Evolutionary conservation across 1,284 basidiomycete genomes (phyloP).

Genomic region (Irpex sp.): DNA sequence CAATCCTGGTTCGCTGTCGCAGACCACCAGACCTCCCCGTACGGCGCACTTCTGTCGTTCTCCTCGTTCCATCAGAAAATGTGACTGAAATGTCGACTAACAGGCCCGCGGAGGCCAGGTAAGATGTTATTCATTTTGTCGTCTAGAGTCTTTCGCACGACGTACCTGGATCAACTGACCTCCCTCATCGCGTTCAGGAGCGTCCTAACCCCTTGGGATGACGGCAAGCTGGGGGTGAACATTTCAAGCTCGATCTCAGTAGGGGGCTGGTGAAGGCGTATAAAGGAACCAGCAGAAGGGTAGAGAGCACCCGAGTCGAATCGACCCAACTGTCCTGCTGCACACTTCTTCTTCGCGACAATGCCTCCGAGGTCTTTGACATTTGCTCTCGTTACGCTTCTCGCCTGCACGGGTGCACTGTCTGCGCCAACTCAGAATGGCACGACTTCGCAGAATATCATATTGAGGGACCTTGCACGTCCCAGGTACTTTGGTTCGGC

Average conservation of each 20-base stretch:
- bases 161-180: background rate
- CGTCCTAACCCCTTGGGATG: background rate
- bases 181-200: background rate
- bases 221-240: background rate
- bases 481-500: constrained; percentile 14
- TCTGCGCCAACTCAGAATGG: background rate
- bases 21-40: background rate
- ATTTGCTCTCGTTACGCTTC: background rate
- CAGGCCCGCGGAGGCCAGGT: background rate
- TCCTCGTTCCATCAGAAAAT: background rate
- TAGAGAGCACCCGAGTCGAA: too few relatives aligned
- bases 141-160: background rate
- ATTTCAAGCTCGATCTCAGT: background rate
- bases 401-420: background rate
- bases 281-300: background rate
- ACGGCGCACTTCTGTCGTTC: background rate
- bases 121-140: background rate
- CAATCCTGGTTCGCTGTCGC: background rate
- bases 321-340: background rate
- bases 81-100: background rate
- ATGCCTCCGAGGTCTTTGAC: background rate
- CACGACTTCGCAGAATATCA: constrained; percentile 4
- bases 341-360: background rate
- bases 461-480: constrained; percentile 8
- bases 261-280: background rate